Evolutionary conservation across 805 yeast genomes (phyloP).

Genomic region (Candida insectalens): DNA sequence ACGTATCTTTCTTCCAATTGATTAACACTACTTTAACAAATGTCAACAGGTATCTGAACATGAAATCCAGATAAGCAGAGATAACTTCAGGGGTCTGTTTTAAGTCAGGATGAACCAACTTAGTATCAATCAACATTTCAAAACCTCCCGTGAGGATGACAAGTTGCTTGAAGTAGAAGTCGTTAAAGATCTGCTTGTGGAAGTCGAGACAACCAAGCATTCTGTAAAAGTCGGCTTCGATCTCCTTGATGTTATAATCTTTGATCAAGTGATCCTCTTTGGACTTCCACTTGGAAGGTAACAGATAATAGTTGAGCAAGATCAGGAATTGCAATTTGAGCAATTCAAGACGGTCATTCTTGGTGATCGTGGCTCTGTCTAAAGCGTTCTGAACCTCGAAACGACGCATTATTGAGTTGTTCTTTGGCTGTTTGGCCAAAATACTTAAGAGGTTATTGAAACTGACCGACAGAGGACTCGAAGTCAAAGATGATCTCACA

Average conservation of each 20-base stretch:
- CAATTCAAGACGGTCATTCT: constrained; percentile 23
- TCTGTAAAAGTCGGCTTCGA: constrained; percentile 26
- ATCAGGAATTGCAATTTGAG: constrained; percentile 23
- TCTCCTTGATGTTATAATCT: constrained; percentile 18
- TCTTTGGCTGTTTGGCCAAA: constrained; percentile 26
- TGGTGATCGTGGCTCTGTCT: constrained; percentile 20
- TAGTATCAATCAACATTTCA: constrained; percentile 21
- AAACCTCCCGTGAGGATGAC: constrained; percentile 30
- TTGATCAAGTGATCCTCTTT: constrained; percentile 18
- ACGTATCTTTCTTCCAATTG: constrained; percentile 14
- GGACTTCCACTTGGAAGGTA: constrained; percentile 31
- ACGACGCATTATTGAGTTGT: constrained; percentile 17
- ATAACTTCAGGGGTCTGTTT: constrained; percentile 16
- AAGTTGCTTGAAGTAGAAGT: constrained; percentile 27
- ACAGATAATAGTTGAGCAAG: constrained; percentile 27
- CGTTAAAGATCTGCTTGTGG: constrained; percentile 24
- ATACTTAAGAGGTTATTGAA: constrained; percentile 32
- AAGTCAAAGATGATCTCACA: constrained; percentile 45
- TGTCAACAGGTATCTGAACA: constrained; percentile 29
- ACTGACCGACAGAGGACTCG: constrained; percentile 40
- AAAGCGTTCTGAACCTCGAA: constrained; percentile 18
- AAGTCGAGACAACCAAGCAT: constrained; percentile 17
- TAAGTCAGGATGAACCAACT: constrained; percentile 14
- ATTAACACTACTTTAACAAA: constrained; percentile 18
- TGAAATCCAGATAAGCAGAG: constrained; percentile 27